Percentiles rank a stretch among this genome's conserved stretches.
These are phyloP conservation scores for Pichia norvegensis DNA, from an alignment of 1,139 yeast genomes.

Conservation along the genomic window DNA sequence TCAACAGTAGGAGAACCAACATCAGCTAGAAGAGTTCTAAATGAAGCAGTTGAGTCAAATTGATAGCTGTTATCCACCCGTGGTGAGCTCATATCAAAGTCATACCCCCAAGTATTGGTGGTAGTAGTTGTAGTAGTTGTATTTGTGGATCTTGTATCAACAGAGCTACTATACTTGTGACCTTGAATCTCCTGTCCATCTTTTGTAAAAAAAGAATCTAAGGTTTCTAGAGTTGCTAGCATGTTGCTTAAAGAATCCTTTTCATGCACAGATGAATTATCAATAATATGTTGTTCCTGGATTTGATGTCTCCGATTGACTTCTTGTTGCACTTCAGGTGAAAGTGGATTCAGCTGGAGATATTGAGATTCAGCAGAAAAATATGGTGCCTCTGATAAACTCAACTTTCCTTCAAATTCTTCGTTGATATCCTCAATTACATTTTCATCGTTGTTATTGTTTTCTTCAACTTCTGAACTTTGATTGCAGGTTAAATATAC, in stretches of 20 bases:
- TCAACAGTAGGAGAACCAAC: slow-evolving; percentile 12
- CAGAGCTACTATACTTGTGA: slow-evolving; percentile 30
- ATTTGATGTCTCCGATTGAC: slow-evolving; percentile 31
- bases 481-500: slow-evolving; percentile 82
- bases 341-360: slow-evolving; percentile 34
- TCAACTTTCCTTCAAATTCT: slow-evolving; percentile 3
- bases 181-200: slow-evolving; percentile 35
- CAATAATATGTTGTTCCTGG: slow-evolving; percentile 14
- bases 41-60: slow-evolving; percentile 17
- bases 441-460: slow-evolving; percentile 23
- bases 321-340: slow-evolving; percentile 25
- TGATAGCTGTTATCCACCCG: slow-evolving; percentile 11
- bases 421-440: background rate
- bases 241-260: slow-evolving; percentile 79
- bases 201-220: slow-evolving; percentile 85
- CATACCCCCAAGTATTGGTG: slow-evolving; percentile 13
- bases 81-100: slow-evolving; percentile 14
- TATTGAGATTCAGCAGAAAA: slow-evolving; percentile 35
- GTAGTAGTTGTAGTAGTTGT: slow-evolving; percentile 16
- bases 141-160: slow-evolving; percentile 35
- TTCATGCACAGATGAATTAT: slow-evolving; percentile 36
- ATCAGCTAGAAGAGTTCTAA: slow-evolving; percentile 17
- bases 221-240: slow-evolving; percentile 94
- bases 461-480: slow-evolving; percentile 21
- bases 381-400: slow-evolving; percentile 9